phyloP scores from a whole-genome alignment of 192 early-diverging fungal species.

The Fimicolochytrium jonesii region DNA sequence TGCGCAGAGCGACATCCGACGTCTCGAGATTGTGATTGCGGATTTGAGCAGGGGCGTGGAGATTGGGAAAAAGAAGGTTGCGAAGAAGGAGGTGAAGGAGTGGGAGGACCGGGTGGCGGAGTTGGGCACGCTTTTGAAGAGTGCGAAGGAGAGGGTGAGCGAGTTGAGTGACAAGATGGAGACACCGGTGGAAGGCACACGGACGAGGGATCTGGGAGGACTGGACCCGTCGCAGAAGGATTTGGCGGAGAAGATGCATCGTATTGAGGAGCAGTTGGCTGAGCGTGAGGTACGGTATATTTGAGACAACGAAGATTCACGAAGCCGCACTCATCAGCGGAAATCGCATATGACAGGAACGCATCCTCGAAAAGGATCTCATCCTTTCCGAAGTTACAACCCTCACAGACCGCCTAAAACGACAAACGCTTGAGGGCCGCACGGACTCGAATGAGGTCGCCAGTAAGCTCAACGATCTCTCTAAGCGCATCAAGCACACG shows the following conservation, averaged over 20 bases:
- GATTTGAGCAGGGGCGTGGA: slow-evolving; percentile 44
- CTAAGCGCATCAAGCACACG: slow-evolving; percentile 47
- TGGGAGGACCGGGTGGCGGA: slow-evolving; percentile 16
- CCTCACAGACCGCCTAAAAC: slow-evolving; percentile 44
- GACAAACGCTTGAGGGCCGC: slow-evolving; percentile 45
- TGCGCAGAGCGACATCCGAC: slow-evolving; percentile 40
- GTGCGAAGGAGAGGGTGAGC: slow-evolving; percentile 22
- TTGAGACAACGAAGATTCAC: slow-evolving; percentile 1
- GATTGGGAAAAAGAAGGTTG: slow-evolving; percentile 31
- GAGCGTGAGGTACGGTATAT: slow-evolving; percentile 47
- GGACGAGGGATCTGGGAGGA: slow-evolving; percentile 50
- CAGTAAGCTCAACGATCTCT: slow-evolving; percentile 47
- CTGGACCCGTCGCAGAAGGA: slow-evolving; percentile 46
- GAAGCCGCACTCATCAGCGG: no score
- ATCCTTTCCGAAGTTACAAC: slow-evolving; percentile 51
- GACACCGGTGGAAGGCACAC: slow-evolving; percentile 38
- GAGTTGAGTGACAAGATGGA: slow-evolving; percentile 45
- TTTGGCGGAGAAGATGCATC: slow-evolving; percentile 44
- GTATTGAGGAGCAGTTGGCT: slow-evolving; percentile 49
- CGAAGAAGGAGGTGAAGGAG: slow-evolving; percentile 15
- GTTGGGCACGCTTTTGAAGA: slow-evolving; percentile 21
- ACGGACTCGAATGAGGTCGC: slow-evolving; percentile 41
- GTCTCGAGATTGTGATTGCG: slow-evolving; percentile 35
- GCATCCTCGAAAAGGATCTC: slow-evolving; percentile 56
- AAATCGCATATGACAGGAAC: slow-evolving; percentile 51